Evolutionary conservation across 257 asterid species (phyloP).

Genomic region (Gynochthodes officinalis): DNA sequence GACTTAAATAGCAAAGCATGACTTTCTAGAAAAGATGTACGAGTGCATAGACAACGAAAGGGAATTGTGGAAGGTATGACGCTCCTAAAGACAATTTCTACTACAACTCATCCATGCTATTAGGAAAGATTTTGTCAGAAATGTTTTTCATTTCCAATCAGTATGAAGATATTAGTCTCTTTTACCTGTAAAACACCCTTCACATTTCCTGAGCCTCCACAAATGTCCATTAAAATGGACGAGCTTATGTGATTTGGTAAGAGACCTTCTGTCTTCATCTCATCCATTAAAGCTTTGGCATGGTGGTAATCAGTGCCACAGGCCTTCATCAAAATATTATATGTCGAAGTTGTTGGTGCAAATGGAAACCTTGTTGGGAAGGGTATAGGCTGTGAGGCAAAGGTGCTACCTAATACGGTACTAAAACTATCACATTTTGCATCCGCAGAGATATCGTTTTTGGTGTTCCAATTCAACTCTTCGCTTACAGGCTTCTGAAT

Average conservation of each 20-base stretch:
- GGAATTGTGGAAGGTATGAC: neutral
- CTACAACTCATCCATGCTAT: neutral
- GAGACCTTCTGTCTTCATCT: conserved; percentile 77
- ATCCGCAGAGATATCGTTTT: conserved; percentile 12
- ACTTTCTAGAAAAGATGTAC: neutral
- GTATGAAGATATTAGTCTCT: conserved; percentile 12
- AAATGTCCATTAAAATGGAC: conserved; percentile 77
- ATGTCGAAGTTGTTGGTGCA: conserved; percentile 74
- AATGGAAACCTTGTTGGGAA: conserved; percentile 53
- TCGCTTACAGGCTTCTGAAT: conserved; percentile 32
- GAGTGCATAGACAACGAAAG: neutral
- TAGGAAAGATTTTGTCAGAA: neutral
- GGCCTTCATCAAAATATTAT: conserved; percentile 91
- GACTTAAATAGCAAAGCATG: neutral
- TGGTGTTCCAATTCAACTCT: conserved; percentile 24
- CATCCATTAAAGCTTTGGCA: conserved; percentile 85
- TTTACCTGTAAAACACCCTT: conserved; percentile 65
- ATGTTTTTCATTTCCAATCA: neutral
- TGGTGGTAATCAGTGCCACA: conserved; percentile 78
- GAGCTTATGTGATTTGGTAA: conserved; percentile 85
- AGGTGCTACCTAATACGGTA: conserved; percentile 4
- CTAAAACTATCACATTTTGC: conserved; percentile 20
- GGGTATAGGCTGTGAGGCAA: conserved; percentile 31
- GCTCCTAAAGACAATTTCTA: neutral
- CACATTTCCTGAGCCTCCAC: conserved; percentile 66